Evolutionary conservation across 2,329 filamentous ascomycete species (phyloP), one percentile per base, ranked within the genome.

Genomic region (Epichloe gansuensis): DNA sequence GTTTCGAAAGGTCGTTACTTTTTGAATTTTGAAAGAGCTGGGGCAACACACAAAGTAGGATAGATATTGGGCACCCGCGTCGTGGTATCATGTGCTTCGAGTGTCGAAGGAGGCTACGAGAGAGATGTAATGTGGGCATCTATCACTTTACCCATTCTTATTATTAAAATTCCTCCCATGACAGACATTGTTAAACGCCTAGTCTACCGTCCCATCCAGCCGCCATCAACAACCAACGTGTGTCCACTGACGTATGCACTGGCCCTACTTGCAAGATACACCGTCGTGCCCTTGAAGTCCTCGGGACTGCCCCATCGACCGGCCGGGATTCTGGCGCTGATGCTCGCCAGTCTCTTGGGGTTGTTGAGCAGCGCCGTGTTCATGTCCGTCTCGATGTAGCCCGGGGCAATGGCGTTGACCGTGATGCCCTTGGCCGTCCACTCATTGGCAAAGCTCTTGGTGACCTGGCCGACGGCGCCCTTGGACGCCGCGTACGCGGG

Each of bases 351-450:
- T 38, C 89, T 73, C 58, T 77, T 78, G 60, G 77, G 68, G 66
- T 95, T 82, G 49, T 82, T 78, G 43, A 95, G 79, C 62, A 96
- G 68, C 3, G 89, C 89, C 58, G 76, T 77, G 66, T 95, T 96
- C 90, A 95, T 95, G 55, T 95, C 89, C n/a, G 89, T 95, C 48
- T 80, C 86, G 60, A 95, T 87, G 67, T 95, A 95, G 0, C 89
- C 89, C 0, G 89, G 89, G 2, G 89, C 89, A 63, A 95, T 87
- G 7, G 85, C 87, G 66, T 95, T 95, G 41, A 95, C 89, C 1
- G 78, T 87, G 55, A 95, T 77, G 2, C 89, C 89, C 61, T 81
- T 77, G n/a, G 73, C 67, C 0, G 83, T 81, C 89, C 89, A 95
- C 70, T 94, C 87, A 64, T 95, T 95, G 46, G 83, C 82, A 53